Evolutionary conservation across 2,329 filamentous ascomycete genomes (phyloP).

Genomic region (Sclerotiophoma versabilis): DNA sequence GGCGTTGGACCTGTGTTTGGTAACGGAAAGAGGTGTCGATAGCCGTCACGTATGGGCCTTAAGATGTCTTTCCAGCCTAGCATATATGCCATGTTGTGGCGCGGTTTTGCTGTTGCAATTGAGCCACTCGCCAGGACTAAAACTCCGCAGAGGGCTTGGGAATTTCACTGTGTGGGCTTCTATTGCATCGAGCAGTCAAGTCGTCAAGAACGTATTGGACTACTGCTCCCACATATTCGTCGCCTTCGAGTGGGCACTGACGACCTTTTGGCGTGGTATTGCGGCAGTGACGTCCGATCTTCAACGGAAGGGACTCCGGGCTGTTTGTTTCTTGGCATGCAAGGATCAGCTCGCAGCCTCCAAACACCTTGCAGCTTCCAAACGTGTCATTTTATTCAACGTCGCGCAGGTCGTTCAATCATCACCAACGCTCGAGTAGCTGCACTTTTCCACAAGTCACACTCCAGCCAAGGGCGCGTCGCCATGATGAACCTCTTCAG

Average conservation of each 20-base stretch:
- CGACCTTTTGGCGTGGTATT: constrained; percentile 1
- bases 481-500: constrained; percentile 73
- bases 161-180: not conserved
- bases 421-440: constrained; percentile 23
- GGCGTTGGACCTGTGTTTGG: constrained; percentile 46
- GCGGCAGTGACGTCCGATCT: constrained; percentile 27
- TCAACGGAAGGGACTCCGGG: constrained; percentile 28
- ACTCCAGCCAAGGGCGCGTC: constrained; percentile 29
- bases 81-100: constrained; percentile 27
- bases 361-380: constrained; percentile 35
- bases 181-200: not conserved
- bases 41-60: constrained; percentile 49
- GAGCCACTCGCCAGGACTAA: too few relatives aligned
- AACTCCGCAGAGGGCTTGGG: not conserved
- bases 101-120: not conserved
- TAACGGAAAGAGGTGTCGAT: constrained; percentile 46
- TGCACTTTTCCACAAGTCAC: constrained; percentile 23
- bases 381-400: constrained; percentile 49
- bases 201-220: too few relatives aligned
- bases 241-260: not conserved
- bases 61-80: constrained; percentile 51
- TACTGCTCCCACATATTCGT: not conserved
- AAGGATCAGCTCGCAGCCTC: constrained; percentile 35
- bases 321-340: constrained; percentile 23
- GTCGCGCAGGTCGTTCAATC: constrained; percentile 14